Base-by-base conservation (phyloP, 495 filamentous ascomycete species). In the Aspergillus panamensis region DNA sequence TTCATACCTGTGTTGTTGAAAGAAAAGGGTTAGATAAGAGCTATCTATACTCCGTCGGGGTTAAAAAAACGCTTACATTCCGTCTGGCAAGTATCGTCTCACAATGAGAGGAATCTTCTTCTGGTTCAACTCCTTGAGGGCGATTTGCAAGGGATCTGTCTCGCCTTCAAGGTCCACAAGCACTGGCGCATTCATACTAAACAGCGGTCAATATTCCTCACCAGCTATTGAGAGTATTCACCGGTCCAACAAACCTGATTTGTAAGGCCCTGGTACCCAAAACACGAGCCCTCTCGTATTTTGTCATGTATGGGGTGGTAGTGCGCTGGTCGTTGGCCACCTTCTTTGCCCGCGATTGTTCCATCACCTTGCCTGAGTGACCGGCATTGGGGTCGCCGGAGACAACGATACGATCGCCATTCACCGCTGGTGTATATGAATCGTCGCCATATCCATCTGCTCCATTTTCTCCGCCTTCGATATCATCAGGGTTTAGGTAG, bases 251-350 rank as follows among this genome's bases (percentile, higher is more conserved):
- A 43, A 70, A 95, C 92, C 92, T 97, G 68, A 98, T 98, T 75
- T 98, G 94, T 66, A 96, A 70, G 39, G 94, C 95, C 57, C 94
- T 79, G 48, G 93, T 97, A 47, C 94, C 94, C 55, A 98, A 77
- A 55, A 98, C 89, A 64, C 94, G 85, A 49, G 94, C 94, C 64
- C 85, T 82, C 82, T 98, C 94, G 75, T 98, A 98, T 76, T 98
- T 98, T 64, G 94, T 98, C 92, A 98, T 95, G 80, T 96, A 98
- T 6, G 94, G 95, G 43, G 94, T 98, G 1, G 95, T 97, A 7
- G 83, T 86, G 62, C 94, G 84, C 77, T 94, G 81, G 53, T 96
- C 91, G 61, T 90, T 87, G 31, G 91, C 83, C 43, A 98, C 89
- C 75, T 89, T 92, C 80, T 94, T 97, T 69, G 91, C 88, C 69